Base-by-base conservation (phyloP, 2,329 filamentous ascomycete genomes). In the Aspergillus ibericus region DNA sequence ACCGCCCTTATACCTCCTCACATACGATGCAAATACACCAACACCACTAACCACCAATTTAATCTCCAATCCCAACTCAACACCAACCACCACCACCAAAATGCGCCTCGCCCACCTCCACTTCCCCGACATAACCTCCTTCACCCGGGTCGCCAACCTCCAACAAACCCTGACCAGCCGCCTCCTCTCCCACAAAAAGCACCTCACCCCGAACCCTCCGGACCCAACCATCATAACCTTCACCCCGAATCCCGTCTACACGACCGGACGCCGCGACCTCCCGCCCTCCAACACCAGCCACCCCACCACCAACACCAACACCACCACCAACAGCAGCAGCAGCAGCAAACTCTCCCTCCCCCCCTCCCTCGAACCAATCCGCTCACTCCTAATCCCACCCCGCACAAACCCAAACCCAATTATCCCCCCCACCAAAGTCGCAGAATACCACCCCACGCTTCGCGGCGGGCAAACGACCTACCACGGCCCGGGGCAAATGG, bases 381-480 rank as follows among this genome's bases (percentile, higher is more conserved):
- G 72, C 22, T 61, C 70, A 10, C 66, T 77, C 47, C 64, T 74
- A 25, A 70, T 67, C n/a, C 49, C 64, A 4, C 53, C 60, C 0
- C 58, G 60, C 4, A 27, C 57, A 47, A 63, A 70, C 32, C 59
- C 72, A 32, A 78, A 78, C 35, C 13, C 42, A 9, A 0, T 22
- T 27, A 25, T 15, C 27, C 29, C 36, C 18, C 12, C 55, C 27
- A 12, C 56, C 44, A 9, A 22, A 5, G 66, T 72, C 25, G 89
- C 88, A 3, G 79, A 84, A n/a, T 85, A 95, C 66, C 76, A 85
- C 44, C 82, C 87, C 67, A 89, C 91, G 13, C 83, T 87, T n/a
- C 87, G 95, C 55, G 95, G 95, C 61, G 95, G 95, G 0, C 87
- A 96, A 64, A 93, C 91, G 0, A 98, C 95, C 2, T 98, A 96